phyloP scores from a whole-genome alignment of 345 rosid genomes.

The Moricandia arvensis region DNA sequence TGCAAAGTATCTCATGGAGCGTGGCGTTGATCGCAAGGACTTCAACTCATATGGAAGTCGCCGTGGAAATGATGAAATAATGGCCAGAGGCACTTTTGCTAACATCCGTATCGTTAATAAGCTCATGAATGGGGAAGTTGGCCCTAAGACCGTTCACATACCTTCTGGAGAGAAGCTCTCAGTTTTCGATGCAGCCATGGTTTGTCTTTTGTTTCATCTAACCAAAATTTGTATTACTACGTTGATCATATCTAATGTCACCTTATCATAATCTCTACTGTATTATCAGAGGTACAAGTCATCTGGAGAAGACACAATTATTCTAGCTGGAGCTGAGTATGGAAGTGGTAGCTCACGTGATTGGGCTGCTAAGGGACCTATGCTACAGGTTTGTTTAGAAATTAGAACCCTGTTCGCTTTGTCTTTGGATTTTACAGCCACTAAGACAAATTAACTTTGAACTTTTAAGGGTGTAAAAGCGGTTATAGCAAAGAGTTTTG shows the following conservation, averaged over 20 bases:
- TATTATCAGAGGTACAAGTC: slow-evolving; percentile 77
- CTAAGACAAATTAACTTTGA: background rate
- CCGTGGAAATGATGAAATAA: slow-evolving; percentile 92
- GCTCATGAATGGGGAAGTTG: slow-evolving; percentile 93
- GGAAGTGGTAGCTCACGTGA: slow-evolving; percentile 99
- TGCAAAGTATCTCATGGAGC: slow-evolving; percentile 68
- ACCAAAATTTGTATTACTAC: background rate
- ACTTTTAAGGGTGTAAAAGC: slow-evolving; percentile 84
- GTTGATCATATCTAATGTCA: background rate
- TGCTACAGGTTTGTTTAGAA: slow-evolving; percentile 58
- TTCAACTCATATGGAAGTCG: slow-evolving; percentile 99
- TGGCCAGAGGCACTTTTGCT: slow-evolving; percentile 99
- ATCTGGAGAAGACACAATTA: slow-evolving; percentile 72
- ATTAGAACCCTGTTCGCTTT: background rate
- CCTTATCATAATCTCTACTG: background rate
- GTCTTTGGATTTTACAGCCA: background rate
- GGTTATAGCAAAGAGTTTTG: slow-evolving; percentile 94
- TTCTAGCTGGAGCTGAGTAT: slow-evolving; percentile 96
- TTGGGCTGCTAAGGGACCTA: slow-evolving; percentile 99
- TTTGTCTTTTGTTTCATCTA: slow-evolving; percentile 39
- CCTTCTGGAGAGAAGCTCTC: slow-evolving; percentile 94
- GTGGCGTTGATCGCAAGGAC: slow-evolving; percentile 67
- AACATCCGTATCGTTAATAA: slow-evolving; percentile 96
- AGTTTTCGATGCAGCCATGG: slow-evolving; percentile 90
- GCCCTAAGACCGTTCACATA: slow-evolving; percentile 86